Base-by-base conservation (phyloP, 495 filamentous ascomycete genomes). In the Daldinia vernicosa region DNA sequence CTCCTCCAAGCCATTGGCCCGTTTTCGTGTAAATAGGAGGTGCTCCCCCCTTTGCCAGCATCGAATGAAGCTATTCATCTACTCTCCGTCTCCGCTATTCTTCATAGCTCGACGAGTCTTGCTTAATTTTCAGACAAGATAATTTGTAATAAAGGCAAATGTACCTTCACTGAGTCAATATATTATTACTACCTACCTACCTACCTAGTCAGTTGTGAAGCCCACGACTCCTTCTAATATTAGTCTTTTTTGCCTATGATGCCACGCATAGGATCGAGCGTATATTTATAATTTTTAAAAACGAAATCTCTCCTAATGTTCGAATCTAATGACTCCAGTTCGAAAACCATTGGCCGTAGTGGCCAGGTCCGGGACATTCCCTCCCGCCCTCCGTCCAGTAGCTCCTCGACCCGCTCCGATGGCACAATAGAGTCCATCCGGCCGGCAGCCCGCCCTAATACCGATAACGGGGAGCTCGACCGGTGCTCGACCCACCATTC, bases 401-500 rank as follows among this genome's bases (percentile, higher is more conserved):
- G 51, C 51, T 72, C 70, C 12, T 73, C 71, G 14, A 63, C 45
- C 52, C 70, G 66, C 58, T 70, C 69, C n/a, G 63, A 60, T 40
- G 66, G 61, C 32, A 67, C 40, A 26, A 64, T n/a, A 17, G 62
- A 66, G 8, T 53, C 62, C 30, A 70, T 55, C 45, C 51, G 57
- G 30, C 61, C 70, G 15, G 61, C 55, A 32, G 22, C 56, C 24
- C 60, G 62, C 45, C 39, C 55, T 19, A 19, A 63, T 30, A 32
- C 55, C 39, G 60, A 57, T 28, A 45, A 63, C 15, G 60, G 22
- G 37, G 56, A 54, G 3, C 73, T 79, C 17, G 73, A 74, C n/a
- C 71, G 72, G 40, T 70, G 69, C 60, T 64, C 77, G 15, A 79
- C 77, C 7, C 72, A 75, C 53, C 75, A 78, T 15, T 81, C 79